A percentile compares a stretch with the other conserved stretches of the same genome.
Conservation (phyloP, 1,284 basidiomycete species). For the Sutorius eximius region DNA sequence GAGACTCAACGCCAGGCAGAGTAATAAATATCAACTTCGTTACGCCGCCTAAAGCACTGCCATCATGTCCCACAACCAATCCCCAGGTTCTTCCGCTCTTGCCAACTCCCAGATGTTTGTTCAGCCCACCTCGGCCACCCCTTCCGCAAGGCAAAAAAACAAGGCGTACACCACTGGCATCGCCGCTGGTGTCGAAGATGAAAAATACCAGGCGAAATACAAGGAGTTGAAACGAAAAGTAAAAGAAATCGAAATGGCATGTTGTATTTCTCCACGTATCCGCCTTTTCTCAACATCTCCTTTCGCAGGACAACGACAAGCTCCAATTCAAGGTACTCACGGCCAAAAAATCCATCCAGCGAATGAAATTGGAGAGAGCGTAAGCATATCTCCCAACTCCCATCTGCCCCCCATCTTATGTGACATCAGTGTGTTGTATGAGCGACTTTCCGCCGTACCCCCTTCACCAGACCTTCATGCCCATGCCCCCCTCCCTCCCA, state of each 20-base stretch:
- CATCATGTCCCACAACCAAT: conserved; percentile 57
- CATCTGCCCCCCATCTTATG: conserved; percentile 25
- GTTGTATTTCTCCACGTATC: conserved; percentile 31
- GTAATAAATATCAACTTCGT: conserved; percentile 34
- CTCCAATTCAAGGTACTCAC: conserved; percentile 78
- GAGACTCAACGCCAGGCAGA: conserved; percentile 33
- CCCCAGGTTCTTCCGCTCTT: conserved; percentile 46
- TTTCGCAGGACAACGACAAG: conserved; percentile 80
- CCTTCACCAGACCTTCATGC: conserved; percentile 52
- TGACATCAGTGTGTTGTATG: conserved; percentile 66
- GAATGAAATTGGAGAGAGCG: conserved; percentile 89
- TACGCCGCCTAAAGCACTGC: conserved; percentile 37
- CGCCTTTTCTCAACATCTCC: conserved; percentile 1
- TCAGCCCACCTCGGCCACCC: conserved; percentile 28
- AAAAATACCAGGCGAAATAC: conserved; percentile 88
- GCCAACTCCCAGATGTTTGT: conserved; percentile 33
- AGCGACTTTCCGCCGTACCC: conserved; percentile 63
- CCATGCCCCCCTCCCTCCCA: conserved; percentile 40
- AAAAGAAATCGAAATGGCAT: conserved; percentile 80
- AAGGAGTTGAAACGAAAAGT: conserved; percentile 89
- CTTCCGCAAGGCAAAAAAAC: conserved; percentile 49
- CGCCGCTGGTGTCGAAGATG: conserved; percentile 79
- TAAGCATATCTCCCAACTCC: conserved; percentile 47
- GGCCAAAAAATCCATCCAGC: conserved; percentile 83
- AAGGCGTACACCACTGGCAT: conserved; percentile 60